These are phyloP conservation scores for Beauveria asiatica DNA, from an alignment of 2,329 filamentous ascomycete species.

Conservation along the genomic window DNA sequence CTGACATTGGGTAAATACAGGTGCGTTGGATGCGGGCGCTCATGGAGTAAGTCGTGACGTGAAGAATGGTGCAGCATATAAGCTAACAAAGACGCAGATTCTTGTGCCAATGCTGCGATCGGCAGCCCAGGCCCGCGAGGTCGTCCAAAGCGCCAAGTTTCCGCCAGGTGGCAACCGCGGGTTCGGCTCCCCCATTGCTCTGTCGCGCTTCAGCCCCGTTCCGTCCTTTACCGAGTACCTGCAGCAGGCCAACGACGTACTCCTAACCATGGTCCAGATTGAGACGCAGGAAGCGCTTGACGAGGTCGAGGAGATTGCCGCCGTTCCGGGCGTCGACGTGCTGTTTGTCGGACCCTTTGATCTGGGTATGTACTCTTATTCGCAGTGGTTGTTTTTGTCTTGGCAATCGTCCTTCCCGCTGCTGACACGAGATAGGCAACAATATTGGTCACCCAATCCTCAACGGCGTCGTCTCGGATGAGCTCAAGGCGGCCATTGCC, in stretches of 20 bases:
- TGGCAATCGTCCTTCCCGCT: neutral
- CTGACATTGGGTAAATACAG: neutral
- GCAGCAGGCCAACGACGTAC: slow-evolving; percentile 38
- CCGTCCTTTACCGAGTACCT: slow-evolving; percentile 40
- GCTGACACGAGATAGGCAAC: slow-evolving; percentile 32
- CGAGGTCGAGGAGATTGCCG: slow-evolving; percentile 52
- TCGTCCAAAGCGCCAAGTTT: slow-evolving; percentile 42
- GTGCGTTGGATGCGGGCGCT: slow-evolving; percentile 32
- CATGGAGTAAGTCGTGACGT: slow-evolving; percentile 35
- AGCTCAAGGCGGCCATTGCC: slow-evolving; percentile 51
- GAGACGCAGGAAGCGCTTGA: slow-evolving; percentile 57
- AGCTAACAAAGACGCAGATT: slow-evolving; percentile 22
- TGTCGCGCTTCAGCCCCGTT: slow-evolving; percentile 33
- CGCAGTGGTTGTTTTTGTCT: neutral
- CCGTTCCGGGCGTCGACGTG: slow-evolving; percentile 51
- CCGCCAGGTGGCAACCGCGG: slow-evolving; percentile 40
- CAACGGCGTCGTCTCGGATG: slow-evolving; percentile 48
- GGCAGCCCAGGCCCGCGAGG: slow-evolving; percentile 34
- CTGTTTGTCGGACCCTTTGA: slow-evolving; percentile 61
- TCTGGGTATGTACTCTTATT: slow-evolving; percentile 32
- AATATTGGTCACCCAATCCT: slow-evolving; percentile 55
- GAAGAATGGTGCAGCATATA: neutral
- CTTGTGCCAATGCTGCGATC: slow-evolving; percentile 38
- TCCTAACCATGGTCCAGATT: slow-evolving; percentile 60
- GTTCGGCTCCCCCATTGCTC: slow-evolving; percentile 40